Conservation (phyloP, 1,139 yeast species). For the Lodderomyces parapsilosis region DNA sequence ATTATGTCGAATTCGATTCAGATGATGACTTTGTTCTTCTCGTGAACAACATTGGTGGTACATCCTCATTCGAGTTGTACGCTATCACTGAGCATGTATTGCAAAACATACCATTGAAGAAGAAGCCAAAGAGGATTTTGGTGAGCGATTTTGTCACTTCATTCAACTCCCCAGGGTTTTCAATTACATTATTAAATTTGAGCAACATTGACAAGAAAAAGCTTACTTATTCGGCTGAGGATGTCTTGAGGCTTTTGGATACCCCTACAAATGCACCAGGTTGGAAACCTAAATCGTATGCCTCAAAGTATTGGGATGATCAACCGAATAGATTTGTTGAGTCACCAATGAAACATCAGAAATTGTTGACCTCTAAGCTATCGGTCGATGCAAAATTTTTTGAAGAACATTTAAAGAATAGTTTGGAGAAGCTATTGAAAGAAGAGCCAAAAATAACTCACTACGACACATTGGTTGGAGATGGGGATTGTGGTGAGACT, state of each 20-base stretch:
- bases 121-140: slow-evolving; percentile 60
- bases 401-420: slow-evolving; percentile 40
- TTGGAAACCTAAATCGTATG: slow-evolving; percentile 57
- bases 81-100: slow-evolving; percentile 57
- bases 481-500: slow-evolving; percentile 96
- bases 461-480: slow-evolving; percentile 89
- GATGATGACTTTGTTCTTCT: slow-evolving; percentile 67
- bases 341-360: slow-evolving; percentile 31
- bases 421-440: slow-evolving; percentile 49
- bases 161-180: slow-evolving; percentile 87
- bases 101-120: slow-evolving; percentile 47
- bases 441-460: slow-evolving; percentile 81
- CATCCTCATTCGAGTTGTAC: slow-evolving; percentile 71
- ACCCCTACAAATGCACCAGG: slow-evolving; percentile 77
- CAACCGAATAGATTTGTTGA: slow-evolving; percentile 19
- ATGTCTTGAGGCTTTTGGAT: slow-evolving; percentile 55
- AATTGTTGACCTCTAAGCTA: slow-evolving; percentile 31
- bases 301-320: slow-evolving; percentile 25
- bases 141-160: slow-evolving; percentile 83
- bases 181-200: slow-evolving; percentile 72
- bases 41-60: slow-evolving; percentile 82
- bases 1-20: slow-evolving; percentile 62
- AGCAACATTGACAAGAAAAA: slow-evolving; percentile 41
- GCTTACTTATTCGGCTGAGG: slow-evolving; percentile 21
- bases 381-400: slow-evolving; percentile 42